Conservation (phyloP, 495 filamentous ascomycete genomes). For the Neurospora sp. region DNA sequence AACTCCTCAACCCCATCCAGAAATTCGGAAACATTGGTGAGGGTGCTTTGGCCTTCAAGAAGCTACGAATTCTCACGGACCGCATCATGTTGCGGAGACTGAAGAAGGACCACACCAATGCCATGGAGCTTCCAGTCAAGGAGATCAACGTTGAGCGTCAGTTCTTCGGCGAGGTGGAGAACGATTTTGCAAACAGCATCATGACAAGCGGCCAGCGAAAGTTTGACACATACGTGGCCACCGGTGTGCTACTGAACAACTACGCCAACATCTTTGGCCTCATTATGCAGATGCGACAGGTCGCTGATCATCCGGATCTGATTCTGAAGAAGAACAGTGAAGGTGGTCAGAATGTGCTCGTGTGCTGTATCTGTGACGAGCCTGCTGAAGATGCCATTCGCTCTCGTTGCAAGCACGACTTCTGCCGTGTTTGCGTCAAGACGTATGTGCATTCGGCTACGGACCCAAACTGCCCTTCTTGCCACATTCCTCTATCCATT, state of each 20-base stretch:
- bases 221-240: constrained; percentile 91
- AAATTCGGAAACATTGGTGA: constrained; percentile 38
- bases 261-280: constrained; percentile 84
- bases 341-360: constrained; percentile 79
- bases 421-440: constrained; percentile 82
- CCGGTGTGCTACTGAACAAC: constrained; percentile 91
- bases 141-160: constrained; percentile 85
- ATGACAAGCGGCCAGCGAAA: constrained; percentile 79
- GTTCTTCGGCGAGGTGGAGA: constrained; percentile 91
- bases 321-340: constrained; percentile 78
- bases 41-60: constrained; percentile 59
- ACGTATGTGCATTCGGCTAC: constrained; percentile 70
- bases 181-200: constrained; percentile 89
- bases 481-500: constrained; percentile 80
- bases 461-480: constrained; percentile 76
- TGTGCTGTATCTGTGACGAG: constrained; percentile 92
- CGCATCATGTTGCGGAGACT: constrained; percentile 89
- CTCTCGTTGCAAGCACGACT: constrained; percentile 86
- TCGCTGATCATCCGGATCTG: constrained; percentile 89
- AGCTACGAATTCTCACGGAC: constrained; percentile 76
- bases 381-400: constrained; percentile 89
- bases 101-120: constrained; percentile 81
- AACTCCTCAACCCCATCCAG: constrained; percentile 75
- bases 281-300: constrained; percentile 97
- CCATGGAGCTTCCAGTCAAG: constrained; percentile 93